Conservation (phyloP, 345 rosid genomes). For the Cardiospermum halicacabum region DNA sequence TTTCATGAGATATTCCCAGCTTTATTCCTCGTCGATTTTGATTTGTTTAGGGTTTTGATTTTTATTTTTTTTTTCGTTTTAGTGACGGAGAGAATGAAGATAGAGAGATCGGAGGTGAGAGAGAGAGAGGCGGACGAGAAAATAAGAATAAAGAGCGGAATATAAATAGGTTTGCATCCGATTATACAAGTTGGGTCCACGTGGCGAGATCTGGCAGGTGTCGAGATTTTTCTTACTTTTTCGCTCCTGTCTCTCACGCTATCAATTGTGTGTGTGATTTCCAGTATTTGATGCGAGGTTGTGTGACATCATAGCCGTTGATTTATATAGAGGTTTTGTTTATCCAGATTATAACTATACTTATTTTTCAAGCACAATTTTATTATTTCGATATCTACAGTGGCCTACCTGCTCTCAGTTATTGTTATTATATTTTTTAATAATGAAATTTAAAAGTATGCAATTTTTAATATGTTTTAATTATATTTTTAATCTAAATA, state of each 20-base stretch:
- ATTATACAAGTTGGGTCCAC: constrained; percentile 43
- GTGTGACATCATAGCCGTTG: too few relatives aligned
- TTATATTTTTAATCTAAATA: too few relatives aligned
- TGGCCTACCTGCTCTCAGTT: too few relatives aligned
- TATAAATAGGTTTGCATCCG: constrained; percentile 99
- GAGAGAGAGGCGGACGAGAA: constrained; percentile 46
- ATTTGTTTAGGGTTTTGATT: constrained; percentile 12
- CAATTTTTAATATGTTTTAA: too few relatives aligned
- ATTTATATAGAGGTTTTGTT: too few relatives aligned
- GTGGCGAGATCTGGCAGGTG: constrained; percentile 49
- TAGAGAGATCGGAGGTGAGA: constrained; percentile 20
- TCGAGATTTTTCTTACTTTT: neutral
- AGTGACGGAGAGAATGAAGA: neutral
- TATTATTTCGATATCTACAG: too few relatives aligned
- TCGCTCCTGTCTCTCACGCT: too few relatives aligned
- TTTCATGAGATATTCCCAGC: neutral
- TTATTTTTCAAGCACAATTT: too few relatives aligned
- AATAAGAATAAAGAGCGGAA: constrained; percentile 56
- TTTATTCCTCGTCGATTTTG: neutral
- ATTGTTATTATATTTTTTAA: too few relatives aligned
- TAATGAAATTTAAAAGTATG: too few relatives aligned
- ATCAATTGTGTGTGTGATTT: neutral
- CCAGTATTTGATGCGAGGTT: neutral
- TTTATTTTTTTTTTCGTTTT: constrained; percentile 11
- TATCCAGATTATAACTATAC: too few relatives aligned